Base-by-base conservation (phyloP, 2,329 filamentous ascomycete genomes). In the Paecilomyces sp. region DNA sequence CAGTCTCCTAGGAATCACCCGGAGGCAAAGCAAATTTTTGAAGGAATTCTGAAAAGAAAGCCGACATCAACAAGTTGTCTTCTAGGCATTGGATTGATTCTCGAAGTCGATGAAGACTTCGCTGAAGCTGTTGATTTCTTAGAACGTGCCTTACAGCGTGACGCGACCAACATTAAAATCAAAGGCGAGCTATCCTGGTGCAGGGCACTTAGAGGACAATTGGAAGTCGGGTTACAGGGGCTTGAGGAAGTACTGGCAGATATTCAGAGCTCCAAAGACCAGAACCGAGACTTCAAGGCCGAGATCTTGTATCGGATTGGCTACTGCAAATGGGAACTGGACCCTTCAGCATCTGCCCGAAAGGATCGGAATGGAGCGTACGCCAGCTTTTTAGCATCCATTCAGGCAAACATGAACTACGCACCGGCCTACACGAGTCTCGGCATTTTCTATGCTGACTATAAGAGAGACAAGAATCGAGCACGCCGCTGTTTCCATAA, bases 401-500 rank as follows among this genome's bases (percentile, higher is more conserved):
- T 99, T 57, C 93, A 93, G 73, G 90, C 87, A 57, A 91, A 97
- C 67, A 83, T 94, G 59, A 95, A 89, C 67, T 92, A 89, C 72
- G 92, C 94, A 1, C 90, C 94, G 0, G 88, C 92, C 1, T 99
- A 97, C 73, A 96, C 92, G 0, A 92, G 87, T 64, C 83, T 99
- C 3, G 94, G 94, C 15, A 80, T 93, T 7, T 99, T 89, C 77
- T 99, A 97, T 70, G 86, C 88, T 5, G 93, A 97, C 69, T 97
- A 97, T 70, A 89, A 85, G 58, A 91, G 88, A 65, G 94, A 97
- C 73, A 91, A 87, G 74, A 89, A 88, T 68, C 83, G 95, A 69
- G 91, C 93, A 8, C 84, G 90, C n/a, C 88, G 90, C 63, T 97
- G 93, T 71, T 97, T 97, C 68, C 91, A 97, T 68, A 97, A 97